A percentile compares a stretch with the other conserved stretches of the same genome.
Conservation (phyloP, 1,139 yeast genomes). For the Blastobotrys apis region DNA sequence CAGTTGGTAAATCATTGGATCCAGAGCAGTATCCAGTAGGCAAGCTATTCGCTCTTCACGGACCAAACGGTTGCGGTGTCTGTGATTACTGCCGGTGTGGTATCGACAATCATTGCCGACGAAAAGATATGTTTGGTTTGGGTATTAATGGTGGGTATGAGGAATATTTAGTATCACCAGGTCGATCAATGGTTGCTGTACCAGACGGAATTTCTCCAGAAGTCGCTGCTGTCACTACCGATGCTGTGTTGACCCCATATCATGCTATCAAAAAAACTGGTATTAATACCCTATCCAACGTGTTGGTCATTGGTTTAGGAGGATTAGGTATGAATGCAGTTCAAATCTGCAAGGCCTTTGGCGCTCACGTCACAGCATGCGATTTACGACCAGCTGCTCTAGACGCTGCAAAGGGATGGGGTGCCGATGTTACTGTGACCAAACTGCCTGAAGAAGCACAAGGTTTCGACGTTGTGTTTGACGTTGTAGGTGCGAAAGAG, state of each 20-base stretch:
- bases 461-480: constrained; percentile 39
- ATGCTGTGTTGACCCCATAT: constrained; percentile 50
- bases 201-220: constrained; percentile 47
- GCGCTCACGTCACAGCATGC: constrained; percentile 41
- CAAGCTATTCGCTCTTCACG: constrained; percentile 39
- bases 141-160: constrained; percentile 50
- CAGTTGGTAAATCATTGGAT: constrained; percentile 37
- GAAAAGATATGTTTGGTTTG: constrained; percentile 33
- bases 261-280: constrained; percentile 44
- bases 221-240: constrained; percentile 49
- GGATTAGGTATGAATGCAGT: constrained; percentile 50
- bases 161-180: constrained; percentile 38
- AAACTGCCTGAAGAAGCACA: constrained; percentile 12
- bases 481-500: constrained; percentile 44
- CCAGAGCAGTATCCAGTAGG: constrained; percentile 36
- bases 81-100: constrained; percentile 45
- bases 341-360: constrained; percentile 43
- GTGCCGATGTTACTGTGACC: constrained; percentile 37
- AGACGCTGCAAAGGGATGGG: constrained; percentile 36
- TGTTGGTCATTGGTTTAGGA: constrained; percentile 47
- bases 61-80: constrained; percentile 43
- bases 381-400: constrained; percentile 40
- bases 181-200: constrained; percentile 32
- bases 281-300: constrained; percentile 39
- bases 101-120: constrained; percentile 40